A percentile compares a stretch with the other conserved stretches of the same genome.
Conservation (phyloP, 2,329 filamentous ascomycete species). For the Botrytis hyacinthi region DNA sequence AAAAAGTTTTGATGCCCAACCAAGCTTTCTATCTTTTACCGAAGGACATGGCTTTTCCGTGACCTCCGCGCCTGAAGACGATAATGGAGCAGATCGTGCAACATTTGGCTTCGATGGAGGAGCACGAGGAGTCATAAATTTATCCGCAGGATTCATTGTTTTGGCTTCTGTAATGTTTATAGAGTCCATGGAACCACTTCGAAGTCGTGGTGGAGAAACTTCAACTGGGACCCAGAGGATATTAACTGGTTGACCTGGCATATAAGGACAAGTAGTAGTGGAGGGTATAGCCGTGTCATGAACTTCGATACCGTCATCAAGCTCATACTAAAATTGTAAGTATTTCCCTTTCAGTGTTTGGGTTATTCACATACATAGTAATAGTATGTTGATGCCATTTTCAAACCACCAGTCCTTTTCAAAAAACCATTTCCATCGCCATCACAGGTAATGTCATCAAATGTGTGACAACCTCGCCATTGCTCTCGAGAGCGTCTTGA, state of each 20-base stretch:
- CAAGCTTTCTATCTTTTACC: constrained; percentile 22
- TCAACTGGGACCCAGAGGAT: constrained; percentile 77
- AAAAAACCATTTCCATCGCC: constrained; percentile 53
- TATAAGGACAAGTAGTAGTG: constrained; percentile 77
- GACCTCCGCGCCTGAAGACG: neutral
- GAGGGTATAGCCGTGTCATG: constrained; percentile 70
- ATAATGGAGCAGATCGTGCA: constrained; percentile 34
- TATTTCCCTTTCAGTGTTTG: constrained; percentile 34
- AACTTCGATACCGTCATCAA: constrained; percentile 74
- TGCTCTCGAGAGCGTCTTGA: constrained; percentile 67
- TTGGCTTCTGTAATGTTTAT: constrained; percentile 58
- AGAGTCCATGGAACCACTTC: constrained; percentile 65
- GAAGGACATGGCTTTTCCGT: neutral
- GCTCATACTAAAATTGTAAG: constrained; percentile 64
- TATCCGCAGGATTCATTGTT: constrained; percentile 77
- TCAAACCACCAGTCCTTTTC: constrained; percentile 74
- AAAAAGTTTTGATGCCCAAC: constrained; percentile 20
- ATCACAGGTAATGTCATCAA: constrained; percentile 81
- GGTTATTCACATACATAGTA: constrained; percentile 71
- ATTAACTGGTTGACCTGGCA: constrained; percentile 87
- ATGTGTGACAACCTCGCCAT: constrained; percentile 86
- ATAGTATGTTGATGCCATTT: constrained; percentile 92
- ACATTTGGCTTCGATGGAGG: constrained; percentile 50
- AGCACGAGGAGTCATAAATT: constrained; percentile 67
- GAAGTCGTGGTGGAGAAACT: constrained; percentile 52